Base-by-base conservation (phyloP, 805 yeast species). In the Wickerhamiella kazuoi region DNA sequence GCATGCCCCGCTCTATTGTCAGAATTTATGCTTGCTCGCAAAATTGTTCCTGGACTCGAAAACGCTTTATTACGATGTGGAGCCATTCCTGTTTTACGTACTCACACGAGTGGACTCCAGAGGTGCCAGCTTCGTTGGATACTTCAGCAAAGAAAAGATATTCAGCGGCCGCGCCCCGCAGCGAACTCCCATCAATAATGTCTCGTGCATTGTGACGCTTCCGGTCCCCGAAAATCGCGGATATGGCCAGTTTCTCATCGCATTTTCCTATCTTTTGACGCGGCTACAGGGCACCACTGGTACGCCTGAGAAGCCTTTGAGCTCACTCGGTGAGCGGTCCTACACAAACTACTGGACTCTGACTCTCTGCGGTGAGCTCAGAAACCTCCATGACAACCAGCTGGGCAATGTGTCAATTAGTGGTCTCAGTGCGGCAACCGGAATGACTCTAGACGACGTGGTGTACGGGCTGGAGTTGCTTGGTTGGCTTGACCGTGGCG, bases 301-400 rank as follows among this genome's bases (percentile, higher is more conserved):
- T 0, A 80, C 96, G 0, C 98, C 98, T 0, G 98, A 90, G 51
- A 87, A 86, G 52, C 98, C 98, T 0, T 64, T 87, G 41, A 77
- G 90, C 47, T 86, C 79, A 46, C 61, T 87, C 40, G 98, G 98
- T 0, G 60, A 84, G 37, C 57, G 79, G 23, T 79, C 95, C 44
- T 90, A 87, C 56, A 63, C 93, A 45, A 79, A 74, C 49, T 87
- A 79, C 56, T 90, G 97, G 97, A 76, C 71, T 47, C 60, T 72
- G 1, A 64, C 76, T 3, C 60, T 83, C 6, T 69, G 90, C 8
- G 65, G 59, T 32, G 64, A 62, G 34, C 57, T 79, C 17, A 45
- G 45, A 30, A 47, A 49, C 16, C 37, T 46, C 36, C 30, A 37
- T 15, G 24, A 8, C 3, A 13, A 16, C 6, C 19, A 46, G 23